Base-by-base conservation (phyloP, 768 basidiomycete species). In the Kwoniella sp. region DNA sequence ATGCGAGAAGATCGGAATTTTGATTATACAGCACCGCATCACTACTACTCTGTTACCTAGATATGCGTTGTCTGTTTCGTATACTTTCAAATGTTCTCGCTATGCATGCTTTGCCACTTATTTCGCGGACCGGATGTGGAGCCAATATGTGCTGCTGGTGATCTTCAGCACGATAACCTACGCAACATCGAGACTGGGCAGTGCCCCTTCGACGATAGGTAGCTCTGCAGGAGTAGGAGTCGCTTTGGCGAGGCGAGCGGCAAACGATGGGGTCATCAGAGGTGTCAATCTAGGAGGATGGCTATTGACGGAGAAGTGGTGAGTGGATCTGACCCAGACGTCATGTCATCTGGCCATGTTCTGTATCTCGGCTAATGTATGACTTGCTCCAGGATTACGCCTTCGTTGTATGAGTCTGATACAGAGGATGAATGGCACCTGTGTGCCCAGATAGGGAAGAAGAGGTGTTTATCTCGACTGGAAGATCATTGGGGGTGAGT, bases 241-340 rank as follows among this genome's bases (percentile, higher is more conserved):
- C n/a, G n/a, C n/a, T n/a, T 19, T 44, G 40, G 3, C 40, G 4
- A 44, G 17, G 40, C 7, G 40, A 25, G 25, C 21, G 24, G 7
- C 60, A 12, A 12, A 24, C 1, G 65, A 50, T 1, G 66, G 24
- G 1, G 66, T 67, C 33, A 72, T 78, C 17, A 54, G 77, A 55
- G 77, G 77, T 17, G 77, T 79, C 19, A 79, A 79, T 65, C 56
- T 77, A 2, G 77, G 77, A 13, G 77, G 77, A 54, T 79, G 77
- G 77, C 65, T 69, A 21, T 58, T 76, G 58, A 64, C 65, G 17
- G 69, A 73, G 46, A 25, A 63, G 57, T 72, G 69, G 69, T 69
- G 33, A 33, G 68, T 29, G 30, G 40, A 24, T 40, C 56, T 9
- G 40, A 15, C 3, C 17, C 33, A 33, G n/a, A n/a, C n/a, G n/a